phyloP scores from a whole-genome alignment of 495 filamentous ascomycete genomes.

The Durotheca rogersii region DNA sequence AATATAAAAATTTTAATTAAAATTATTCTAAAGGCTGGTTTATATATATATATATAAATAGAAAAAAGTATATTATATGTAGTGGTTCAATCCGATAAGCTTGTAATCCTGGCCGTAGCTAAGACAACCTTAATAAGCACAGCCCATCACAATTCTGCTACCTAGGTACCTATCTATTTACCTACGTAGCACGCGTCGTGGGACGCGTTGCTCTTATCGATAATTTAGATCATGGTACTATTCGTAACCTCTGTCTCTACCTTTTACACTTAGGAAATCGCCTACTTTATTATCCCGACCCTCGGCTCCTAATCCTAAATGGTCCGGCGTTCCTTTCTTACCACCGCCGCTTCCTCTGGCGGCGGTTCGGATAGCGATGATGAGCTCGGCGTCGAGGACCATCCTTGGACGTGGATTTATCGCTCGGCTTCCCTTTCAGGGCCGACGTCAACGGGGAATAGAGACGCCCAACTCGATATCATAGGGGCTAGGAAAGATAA shows the following conservation, averaged over 20 bases:
- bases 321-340: conserved; percentile 24
- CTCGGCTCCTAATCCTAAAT: conserved; percentile 8
- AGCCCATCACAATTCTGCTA: too few species aligned
- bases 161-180: too few species aligned
- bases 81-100: too few species aligned
- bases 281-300: not conserved
- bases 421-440: conserved; percentile 18
- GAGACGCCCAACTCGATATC: conserved; percentile 51
- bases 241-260: too few species aligned
- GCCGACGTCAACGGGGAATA: conserved; percentile 40
- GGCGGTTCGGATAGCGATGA: conserved; percentile 96
- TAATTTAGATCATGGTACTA: too few species aligned
- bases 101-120: too few species aligned
- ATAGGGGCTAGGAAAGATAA: conserved; percentile 81
- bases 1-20: not conserved
- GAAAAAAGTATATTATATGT: conserved; percentile 6
- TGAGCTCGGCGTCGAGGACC: conserved; percentile 80
- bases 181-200: too few species aligned
- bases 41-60: not conserved
- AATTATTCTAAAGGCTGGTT: too few species aligned
- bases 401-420: conserved; percentile 94
- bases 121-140: too few species aligned
- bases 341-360: conserved; percentile 53
- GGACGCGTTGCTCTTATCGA: too few species aligned
- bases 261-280: too few species aligned